A percentile compares a stretch with the other conserved stretches of the same genome.
These are phyloP conservation scores for Colletotrichum echinochloae DNA, from an alignment of 2,329 filamentous ascomycete species.

Conservation along the genomic window DNA sequence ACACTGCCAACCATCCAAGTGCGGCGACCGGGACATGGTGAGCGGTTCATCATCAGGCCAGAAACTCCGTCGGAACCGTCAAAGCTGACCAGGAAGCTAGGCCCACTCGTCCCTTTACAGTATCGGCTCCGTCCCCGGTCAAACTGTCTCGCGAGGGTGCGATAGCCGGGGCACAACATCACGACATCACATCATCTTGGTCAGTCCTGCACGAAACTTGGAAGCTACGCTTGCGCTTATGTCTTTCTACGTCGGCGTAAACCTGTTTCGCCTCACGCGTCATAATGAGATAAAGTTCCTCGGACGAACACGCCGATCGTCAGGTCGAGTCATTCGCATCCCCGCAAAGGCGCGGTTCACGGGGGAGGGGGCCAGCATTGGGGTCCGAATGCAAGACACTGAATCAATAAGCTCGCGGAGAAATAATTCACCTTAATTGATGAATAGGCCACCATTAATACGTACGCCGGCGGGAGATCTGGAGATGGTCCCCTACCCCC, in stretches of 20 bases:
- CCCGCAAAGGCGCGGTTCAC: too few species aligned
- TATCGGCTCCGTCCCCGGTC: not conserved
- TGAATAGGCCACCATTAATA: slow-evolving; percentile 1
- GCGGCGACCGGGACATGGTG: not conserved
- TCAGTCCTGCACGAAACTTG: too few species aligned
- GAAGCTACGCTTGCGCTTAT: too few species aligned
- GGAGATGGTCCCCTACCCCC: too few species aligned
- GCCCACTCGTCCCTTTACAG: slow-evolving; percentile 14
- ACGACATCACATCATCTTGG: not conserved
- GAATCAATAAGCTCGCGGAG: slow-evolving; percentile 5
- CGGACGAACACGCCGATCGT: not conserved
- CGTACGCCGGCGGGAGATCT: not conserved
- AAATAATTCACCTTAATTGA: not conserved
- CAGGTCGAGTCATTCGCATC: slow-evolving; percentile 3
- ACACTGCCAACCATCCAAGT: not conserved
- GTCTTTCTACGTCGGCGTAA: too few species aligned
- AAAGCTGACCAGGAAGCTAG: too few species aligned
- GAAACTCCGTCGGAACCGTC: too few species aligned
- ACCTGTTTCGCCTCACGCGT: too few species aligned
- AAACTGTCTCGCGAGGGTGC: not conserved
- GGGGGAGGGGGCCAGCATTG: not conserved
- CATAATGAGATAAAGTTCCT: not conserved
- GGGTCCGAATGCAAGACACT: slow-evolving; percentile 8
- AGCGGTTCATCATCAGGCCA: too few species aligned
- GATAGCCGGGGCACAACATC: not conserved